These are phyloP conservation scores for Citrus maxima DNA, from an alignment of 345 rosid genomes.

Conservation along the genomic window DNA sequence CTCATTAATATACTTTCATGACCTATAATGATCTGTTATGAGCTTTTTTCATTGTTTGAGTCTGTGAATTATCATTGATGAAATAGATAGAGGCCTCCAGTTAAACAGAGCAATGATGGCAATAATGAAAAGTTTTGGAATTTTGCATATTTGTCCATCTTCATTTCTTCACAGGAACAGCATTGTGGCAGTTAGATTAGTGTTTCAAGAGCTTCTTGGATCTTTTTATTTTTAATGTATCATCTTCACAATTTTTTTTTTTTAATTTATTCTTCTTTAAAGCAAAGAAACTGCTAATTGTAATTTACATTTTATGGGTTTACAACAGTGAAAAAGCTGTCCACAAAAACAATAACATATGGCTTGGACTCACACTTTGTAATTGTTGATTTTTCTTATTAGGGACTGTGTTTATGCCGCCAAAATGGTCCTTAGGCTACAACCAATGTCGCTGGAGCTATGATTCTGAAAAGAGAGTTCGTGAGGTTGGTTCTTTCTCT, in stretches of 20 bases:
- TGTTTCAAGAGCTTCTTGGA: not conserved
- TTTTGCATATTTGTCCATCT: not conserved
- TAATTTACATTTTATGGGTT: not conserved
- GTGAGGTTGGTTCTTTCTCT: conserved; percentile 66
- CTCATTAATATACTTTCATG: not conserved
- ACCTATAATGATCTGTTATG: not conserved
- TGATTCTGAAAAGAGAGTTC: conserved; percentile 70
- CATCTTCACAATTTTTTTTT: not conserved
- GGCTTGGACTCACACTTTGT: not conserved
- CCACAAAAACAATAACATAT: not conserved
- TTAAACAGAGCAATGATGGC: not conserved
- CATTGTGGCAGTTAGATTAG: not conserved
- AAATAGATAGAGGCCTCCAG: too few species aligned
- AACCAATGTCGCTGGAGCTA: conserved; percentile 97
- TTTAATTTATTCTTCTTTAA: not conserved
- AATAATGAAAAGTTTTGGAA: not conserved
- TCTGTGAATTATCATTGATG: not conserved
- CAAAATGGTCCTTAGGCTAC: conserved; percentile 94
- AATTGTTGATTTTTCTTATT: conserved; percentile 6
- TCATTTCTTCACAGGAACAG: not conserved
- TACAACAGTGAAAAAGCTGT: not conserved
- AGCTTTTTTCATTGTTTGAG: not conserved
- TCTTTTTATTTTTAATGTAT: not conserved
- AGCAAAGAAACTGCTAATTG: not conserved
- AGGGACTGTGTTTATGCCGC: conserved; percentile 94